A percentile compares a stretch with the other conserved stretches of the same genome.
These are phyloP conservation scores for Dothistroma pini DNA, from an alignment of 2,329 filamentous ascomycete species.

Conservation along the genomic window DNA sequence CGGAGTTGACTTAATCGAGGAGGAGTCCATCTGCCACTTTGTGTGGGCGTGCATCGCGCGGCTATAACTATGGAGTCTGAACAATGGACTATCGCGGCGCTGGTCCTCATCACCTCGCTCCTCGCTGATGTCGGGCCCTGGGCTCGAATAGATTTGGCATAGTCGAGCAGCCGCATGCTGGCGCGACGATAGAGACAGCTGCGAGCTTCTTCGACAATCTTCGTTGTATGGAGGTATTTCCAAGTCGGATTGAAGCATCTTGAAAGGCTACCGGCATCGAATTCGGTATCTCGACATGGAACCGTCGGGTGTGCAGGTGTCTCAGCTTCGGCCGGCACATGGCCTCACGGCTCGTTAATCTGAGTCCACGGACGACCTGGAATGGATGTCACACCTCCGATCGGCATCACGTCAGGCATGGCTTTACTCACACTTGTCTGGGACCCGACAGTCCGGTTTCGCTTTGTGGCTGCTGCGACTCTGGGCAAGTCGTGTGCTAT, in stretches of 20 bases:
- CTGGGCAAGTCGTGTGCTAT: background rate
- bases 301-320: background rate
- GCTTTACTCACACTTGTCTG: background rate
- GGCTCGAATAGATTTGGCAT: slow-evolving; percentile 2
- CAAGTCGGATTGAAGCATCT: background rate
- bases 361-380: background rate
- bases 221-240: background rate
- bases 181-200: background rate
- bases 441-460: background rate
- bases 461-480: background rate
- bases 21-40: slow-evolving; percentile 17
- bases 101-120: background rate
- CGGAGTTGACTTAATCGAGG: slow-evolving; percentile 14
- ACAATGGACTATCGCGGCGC: background rate
- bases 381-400: background rate
- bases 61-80: slow-evolving; percentile 19
- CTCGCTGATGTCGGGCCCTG: slow-evolving; percentile 1
- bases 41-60: slow-evolving; percentile 26
- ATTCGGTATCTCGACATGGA: background rate
- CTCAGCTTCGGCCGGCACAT: background rate
- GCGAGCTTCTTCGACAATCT: background rate
- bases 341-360: background rate
- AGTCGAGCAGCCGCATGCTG: background rate
- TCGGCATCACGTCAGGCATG: background rate
- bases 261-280: background rate